phyloP scores from a whole-genome alignment of 345 rosid genomes.

The Anastatica hierochuntica region DNA sequence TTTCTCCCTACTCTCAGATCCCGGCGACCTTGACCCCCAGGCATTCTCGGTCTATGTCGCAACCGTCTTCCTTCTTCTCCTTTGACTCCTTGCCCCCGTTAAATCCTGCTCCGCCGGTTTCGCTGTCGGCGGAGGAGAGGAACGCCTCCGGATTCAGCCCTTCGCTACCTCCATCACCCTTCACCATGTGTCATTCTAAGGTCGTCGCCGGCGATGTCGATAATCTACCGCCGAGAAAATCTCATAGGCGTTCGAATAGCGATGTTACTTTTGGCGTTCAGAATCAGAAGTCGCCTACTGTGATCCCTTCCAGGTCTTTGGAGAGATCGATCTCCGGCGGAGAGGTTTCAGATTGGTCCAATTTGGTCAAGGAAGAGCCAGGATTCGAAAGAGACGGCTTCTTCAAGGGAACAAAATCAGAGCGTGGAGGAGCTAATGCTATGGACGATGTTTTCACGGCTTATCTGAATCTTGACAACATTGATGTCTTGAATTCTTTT shows the following conservation, averaged over 20 bases:
- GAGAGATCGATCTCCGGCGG: conserved; percentile 44
- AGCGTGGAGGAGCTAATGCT: conserved; percentile 27
- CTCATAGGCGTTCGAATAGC: conserved; percentile 80
- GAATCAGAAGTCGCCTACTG: conserved; percentile 40
- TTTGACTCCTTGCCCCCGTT: conserved; percentile 54
- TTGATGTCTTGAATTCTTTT: conserved; percentile 55
- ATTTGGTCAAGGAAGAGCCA: conserved; percentile 39
- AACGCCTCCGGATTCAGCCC: conserved; percentile 39
- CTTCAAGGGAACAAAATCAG: conserved; percentile 29
- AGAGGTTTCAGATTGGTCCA: conserved; percentile 31
- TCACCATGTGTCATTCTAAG: conserved; percentile 34
- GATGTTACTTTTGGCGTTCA: conserved; percentile 74
- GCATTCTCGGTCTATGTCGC: conserved; percentile 56
- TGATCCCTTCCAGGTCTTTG: conserved; percentile 41
- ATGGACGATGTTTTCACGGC: conserved; percentile 55
- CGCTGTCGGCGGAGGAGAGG: conserved; percentile 51
- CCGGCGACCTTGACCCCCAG: conserved; percentile 32
- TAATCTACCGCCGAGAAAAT: conserved; percentile 67
- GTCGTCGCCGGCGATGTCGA: conserved; percentile 35
- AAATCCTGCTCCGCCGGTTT: conserved; percentile 32
- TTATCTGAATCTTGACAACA: conserved; percentile 56
- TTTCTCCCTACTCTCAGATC: conserved; percentile 31
- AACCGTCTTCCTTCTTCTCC: conserved; percentile 41
- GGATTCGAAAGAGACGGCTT: conserved; percentile 1
- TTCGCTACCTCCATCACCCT: conserved; percentile 62